Evolutionary conservation across 2,329 filamentous ascomycete species (phyloP).

Genomic region (Fusarium mundagurra): DNA sequence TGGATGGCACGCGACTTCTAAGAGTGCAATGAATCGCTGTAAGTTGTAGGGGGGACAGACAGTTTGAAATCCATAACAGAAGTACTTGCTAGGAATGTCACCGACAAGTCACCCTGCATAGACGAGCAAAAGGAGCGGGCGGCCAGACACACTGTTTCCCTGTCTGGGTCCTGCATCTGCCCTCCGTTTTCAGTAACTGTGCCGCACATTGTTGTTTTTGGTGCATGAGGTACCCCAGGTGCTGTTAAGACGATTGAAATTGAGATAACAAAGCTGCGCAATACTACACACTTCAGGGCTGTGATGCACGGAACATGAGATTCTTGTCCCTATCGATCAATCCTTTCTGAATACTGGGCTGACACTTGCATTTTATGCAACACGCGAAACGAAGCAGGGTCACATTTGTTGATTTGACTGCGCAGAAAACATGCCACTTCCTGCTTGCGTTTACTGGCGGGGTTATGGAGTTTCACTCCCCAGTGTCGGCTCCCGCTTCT

Average conservation of each 20-base stretch:
- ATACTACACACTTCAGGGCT: background rate
- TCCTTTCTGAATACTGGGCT: conserved; percentile 3
- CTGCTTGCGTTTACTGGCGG: conserved; percentile 5
- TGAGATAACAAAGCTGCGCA: background rate
- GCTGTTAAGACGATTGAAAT: background rate
- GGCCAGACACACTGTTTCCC: background rate
- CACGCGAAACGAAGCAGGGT: background rate
- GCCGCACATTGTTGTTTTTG: conserved; percentile 6
- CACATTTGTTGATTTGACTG: background rate
- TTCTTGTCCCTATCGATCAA: background rate
- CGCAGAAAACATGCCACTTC: conserved; percentile 24
- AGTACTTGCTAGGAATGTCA: background rate
- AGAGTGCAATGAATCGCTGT: conserved; percentile 9
- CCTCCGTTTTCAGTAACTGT: background rate
- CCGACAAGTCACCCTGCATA: background rate
- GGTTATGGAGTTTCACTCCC: background rate
- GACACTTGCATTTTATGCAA: conserved; percentile 28
- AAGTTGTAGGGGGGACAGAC: background rate
- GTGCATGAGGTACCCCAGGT: background rate
- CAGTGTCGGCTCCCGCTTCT: background rate
- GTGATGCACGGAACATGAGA: conserved; percentile 7
- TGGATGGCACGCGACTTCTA: conserved; percentile 17
- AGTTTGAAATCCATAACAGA: background rate
- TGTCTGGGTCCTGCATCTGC: background rate
- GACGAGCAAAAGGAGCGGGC: background rate